Conservation (phyloP, 345 rosid genomes). For the Hibiscus syriacus region DNA sequence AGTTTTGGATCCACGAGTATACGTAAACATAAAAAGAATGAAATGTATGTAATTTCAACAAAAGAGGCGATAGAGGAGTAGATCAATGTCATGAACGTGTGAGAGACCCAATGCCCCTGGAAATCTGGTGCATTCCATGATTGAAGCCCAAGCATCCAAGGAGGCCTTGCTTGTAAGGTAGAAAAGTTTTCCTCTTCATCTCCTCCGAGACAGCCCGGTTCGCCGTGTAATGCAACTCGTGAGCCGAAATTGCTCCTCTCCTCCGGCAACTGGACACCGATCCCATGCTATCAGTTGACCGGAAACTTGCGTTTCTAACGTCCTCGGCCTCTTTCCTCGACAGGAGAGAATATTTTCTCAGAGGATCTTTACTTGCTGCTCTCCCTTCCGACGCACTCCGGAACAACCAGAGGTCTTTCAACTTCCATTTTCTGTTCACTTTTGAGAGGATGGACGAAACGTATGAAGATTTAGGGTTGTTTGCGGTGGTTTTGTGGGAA, state of each 20-base stretch:
- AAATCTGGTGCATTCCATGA: constrained; percentile 49
- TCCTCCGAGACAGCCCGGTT: constrained; percentile 90
- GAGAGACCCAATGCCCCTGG: constrained; percentile 67
- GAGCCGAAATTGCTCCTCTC: constrained; percentile 46
- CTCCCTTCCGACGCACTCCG: no score
- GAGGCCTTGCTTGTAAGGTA: constrained; percentile 87
- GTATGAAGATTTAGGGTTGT: no score
- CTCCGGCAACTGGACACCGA: constrained; percentile 35
- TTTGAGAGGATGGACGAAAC: no score
- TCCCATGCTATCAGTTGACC: no score
- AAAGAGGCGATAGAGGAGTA: background rate
- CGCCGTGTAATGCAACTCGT: no score
- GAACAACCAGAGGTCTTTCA: no score
- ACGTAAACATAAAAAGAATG: background rate
- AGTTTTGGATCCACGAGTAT: background rate
- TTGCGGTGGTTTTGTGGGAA: no score
- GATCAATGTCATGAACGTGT: constrained; percentile 30
- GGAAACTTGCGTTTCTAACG: no score
- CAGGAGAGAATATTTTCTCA: no score
- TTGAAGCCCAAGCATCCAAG: constrained; percentile 86
- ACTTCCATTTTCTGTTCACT: no score
- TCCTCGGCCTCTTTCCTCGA: no score
- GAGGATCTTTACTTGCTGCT: no score
- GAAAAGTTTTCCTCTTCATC: constrained; percentile 66
- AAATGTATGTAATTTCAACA: background rate